These are phyloP conservation scores for Pythium utonaiense DNA, from an alignment of 352 stramenopile species.

Conservation along the genomic window DNA sequence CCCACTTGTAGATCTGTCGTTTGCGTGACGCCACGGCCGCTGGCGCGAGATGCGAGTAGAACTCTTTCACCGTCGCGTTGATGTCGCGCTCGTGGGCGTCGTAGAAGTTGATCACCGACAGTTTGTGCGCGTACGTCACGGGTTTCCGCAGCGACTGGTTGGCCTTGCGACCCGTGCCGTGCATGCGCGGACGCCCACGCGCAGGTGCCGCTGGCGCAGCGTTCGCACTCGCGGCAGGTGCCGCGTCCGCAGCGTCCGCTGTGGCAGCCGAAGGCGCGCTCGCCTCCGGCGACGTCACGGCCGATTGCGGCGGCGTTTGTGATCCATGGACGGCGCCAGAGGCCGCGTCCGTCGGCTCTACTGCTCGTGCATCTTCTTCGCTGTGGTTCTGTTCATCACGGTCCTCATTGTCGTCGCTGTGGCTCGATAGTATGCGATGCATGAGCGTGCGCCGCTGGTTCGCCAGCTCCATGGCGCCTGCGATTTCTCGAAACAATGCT, in stretches of 20 bases:
- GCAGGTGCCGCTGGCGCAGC: neutral
- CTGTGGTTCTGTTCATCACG: neutral
- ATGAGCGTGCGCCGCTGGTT: neutral
- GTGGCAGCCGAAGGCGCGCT: slow-evolving; percentile 10
- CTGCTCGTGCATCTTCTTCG: neutral
- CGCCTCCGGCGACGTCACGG: neutral
- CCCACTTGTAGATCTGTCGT: slow-evolving; percentile 48
- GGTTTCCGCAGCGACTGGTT: slow-evolving; percentile 29
- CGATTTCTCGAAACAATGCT: neutral
- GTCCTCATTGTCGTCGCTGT: neutral
- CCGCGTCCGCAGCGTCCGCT: neutral
- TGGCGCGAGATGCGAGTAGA: slow-evolving; percentile 28
- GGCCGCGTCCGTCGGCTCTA: slow-evolving; percentile 1
- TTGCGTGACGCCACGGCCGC: slow-evolving; percentile 30
- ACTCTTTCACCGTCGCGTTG: slow-evolving; percentile 32
- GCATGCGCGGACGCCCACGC: slow-evolving; percentile 24
- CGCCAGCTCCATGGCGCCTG: neutral
- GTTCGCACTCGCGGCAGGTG: neutral
- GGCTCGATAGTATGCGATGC: neutral
- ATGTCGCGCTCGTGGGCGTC: slow-evolving; percentile 34
- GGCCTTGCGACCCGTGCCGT: slow-evolving; percentile 28
- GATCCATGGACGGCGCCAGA: neutral
- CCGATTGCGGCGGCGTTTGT: neutral
- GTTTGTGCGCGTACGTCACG: slow-evolving; percentile 43
- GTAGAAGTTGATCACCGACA: slow-evolving; percentile 40